Conservation (phyloP, 2,329 filamentous ascomycete species). For the Diaporthe vaccinii region DNA sequence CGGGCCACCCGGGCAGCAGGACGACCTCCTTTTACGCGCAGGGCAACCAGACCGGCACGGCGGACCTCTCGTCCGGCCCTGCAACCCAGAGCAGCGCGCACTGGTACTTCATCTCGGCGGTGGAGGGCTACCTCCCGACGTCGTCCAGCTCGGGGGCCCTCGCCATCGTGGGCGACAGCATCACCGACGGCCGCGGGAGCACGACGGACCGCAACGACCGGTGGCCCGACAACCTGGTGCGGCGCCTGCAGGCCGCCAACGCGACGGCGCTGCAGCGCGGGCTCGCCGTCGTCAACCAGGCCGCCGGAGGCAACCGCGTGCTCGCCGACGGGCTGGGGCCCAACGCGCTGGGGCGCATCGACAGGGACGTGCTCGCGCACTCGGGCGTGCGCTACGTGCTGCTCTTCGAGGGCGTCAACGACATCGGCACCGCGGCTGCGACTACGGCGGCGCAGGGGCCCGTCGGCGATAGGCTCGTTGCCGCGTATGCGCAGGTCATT, state of each 20-base stretch:
- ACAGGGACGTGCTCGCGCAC: slow-evolving; percentile 72
- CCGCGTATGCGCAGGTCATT: slow-evolving; percentile 69
- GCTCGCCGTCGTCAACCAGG: slow-evolving; percentile 70
- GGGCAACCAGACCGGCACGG: slow-evolving; percentile 63
- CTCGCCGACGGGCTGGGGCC: slow-evolving; percentile 72
- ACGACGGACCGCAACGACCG: slow-evolving; percentile 70
- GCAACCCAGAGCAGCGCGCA: slow-evolving; percentile 52
- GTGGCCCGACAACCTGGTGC: slow-evolving; percentile 59
- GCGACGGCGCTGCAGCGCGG: slow-evolving; percentile 48
- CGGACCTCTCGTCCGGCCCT: slow-evolving; percentile 52
- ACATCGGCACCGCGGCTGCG: slow-evolving; percentile 67
- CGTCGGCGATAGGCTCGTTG: slow-evolving; percentile 63
- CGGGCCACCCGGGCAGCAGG: slow-evolving; percentile 72
- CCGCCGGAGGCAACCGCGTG: slow-evolving; percentile 74
- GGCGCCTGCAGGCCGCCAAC: slow-evolving; percentile 53
- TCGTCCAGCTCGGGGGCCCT: slow-evolving; percentile 56
- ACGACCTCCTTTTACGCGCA: slow-evolving; percentile 67
- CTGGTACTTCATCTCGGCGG: slow-evolving; percentile 71
- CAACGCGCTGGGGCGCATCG: slow-evolving; percentile 67
- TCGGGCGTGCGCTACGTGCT: slow-evolving; percentile 67
- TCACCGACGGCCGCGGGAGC: slow-evolving; percentile 74
- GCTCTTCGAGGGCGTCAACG: slow-evolving; percentile 75
- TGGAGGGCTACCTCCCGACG: slow-evolving; percentile 66
- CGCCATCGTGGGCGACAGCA: slow-evolving; percentile 74
- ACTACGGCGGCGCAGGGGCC: slow-evolving; percentile 57